These are phyloP conservation scores for Fusarium chlamydosporum DNA, from an alignment of 2,329 filamentous ascomycete genomes.

Conservation along the genomic window DNA sequence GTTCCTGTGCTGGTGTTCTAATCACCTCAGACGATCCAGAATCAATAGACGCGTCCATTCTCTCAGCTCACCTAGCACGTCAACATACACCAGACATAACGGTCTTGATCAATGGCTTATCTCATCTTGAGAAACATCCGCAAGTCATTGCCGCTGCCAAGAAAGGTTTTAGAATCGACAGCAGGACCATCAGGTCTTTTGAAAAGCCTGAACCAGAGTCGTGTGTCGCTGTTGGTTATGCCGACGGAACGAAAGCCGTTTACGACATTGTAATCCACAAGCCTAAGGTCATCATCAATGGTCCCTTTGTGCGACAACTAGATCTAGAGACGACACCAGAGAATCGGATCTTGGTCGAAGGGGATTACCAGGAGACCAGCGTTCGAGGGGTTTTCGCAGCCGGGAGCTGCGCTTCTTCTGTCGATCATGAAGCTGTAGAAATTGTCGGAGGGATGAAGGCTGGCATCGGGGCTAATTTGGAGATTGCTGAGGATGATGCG, in stretches of 20 bases:
- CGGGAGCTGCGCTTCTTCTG: neutral
- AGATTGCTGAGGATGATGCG: slow-evolving; percentile 22
- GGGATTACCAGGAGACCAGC: neutral
- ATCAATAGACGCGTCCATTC: neutral
- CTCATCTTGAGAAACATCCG: neutral
- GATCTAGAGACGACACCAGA: neutral
- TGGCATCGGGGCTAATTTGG: slow-evolving; percentile 10
- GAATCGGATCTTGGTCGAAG: neutral
- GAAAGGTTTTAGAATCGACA: accelerated
- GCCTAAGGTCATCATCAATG: accelerated
- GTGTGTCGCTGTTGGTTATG: neutral
- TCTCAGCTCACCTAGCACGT: neutral
- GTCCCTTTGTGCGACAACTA: neutral
- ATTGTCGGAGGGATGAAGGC: neutral
- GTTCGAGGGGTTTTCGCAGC: neutral
- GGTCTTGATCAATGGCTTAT: neutral
- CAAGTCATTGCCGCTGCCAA: neutral
- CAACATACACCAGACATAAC: neutral
- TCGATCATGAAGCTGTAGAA: neutral
- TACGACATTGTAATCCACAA: slow-evolving; percentile 1
- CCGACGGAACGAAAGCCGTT: accelerated
- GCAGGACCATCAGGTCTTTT: neutral
- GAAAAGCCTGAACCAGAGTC: accelerated
- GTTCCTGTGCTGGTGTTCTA: neutral
- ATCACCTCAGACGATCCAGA: neutral